Evolutionary conservation across 2,329 filamentous ascomycete species (phyloP).

Genomic region (Fusarium agapanthi): DNA sequence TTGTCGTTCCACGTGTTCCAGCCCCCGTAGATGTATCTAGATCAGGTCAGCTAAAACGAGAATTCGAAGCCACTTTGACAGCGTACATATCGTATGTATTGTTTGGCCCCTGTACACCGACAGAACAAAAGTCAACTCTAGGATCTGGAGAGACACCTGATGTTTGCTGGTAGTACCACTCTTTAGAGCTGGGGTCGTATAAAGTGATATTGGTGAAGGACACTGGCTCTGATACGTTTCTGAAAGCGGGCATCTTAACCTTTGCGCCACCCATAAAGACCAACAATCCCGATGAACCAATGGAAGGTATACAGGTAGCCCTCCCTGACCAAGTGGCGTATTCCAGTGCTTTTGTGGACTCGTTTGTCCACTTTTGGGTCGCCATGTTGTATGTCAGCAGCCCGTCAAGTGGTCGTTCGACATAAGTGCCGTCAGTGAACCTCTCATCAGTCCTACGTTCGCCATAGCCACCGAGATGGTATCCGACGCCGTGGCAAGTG

Average conservation of each 20-base stretch:
- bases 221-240: background rate
- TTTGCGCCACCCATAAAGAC: background rate
- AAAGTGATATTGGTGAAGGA: background rate
- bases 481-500: background rate
- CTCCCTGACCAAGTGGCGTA: background rate
- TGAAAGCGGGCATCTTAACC: background rate
- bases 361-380: background rate
- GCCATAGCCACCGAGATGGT: background rate
- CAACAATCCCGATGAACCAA: background rate
- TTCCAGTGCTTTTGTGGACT: background rate
- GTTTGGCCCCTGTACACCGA: background rate
- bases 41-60: background rate
- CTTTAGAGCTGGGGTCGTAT: background rate
- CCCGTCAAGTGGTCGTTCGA: background rate
- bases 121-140: background rate
- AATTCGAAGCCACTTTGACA: accelerated
- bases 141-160: background rate
- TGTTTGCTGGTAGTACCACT: background rate
- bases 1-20: background rate
- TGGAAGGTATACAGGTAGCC: background rate
- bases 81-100: background rate
- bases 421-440: background rate
- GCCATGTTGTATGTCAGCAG: background rate
- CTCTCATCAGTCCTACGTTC: background rate
- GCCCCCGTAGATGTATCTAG: background rate